Evolutionary conservation across 805 yeast genomes (phyloP), one percentile per base, ranked within the genome.

Genomic region (Lipomyces anomalus): DNA sequence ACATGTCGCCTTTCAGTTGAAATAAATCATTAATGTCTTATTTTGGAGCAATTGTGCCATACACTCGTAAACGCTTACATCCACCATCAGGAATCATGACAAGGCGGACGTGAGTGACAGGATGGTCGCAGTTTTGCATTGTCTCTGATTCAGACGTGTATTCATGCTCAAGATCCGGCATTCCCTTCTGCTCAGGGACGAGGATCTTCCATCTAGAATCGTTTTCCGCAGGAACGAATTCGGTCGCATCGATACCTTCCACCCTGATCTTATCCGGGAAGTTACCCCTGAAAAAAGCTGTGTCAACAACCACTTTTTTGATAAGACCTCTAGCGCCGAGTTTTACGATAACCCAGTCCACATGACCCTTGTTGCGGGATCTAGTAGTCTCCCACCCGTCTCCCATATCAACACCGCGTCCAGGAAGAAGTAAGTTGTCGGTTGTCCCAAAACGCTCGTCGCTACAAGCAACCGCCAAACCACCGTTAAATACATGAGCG

Each of bases 311-410:
- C 32, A 89, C 66, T 47, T 75, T 70, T 22, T 73, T 67, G 43
- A 87, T 71, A 35, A 57, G 52, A 13, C 71, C 71, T 3, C 86
- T 71, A 28, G 81, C 78, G 17, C 96, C 97, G 43, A 90, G 74
- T 57, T 82, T 78, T 47, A 90, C 75, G 42, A 86, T 76, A 2
- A 79, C 95, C 96, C 96, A 90, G 70, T 90, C 98, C 32, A 76
- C 79, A 63, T 90, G 97, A 36, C 85, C 88, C 3, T 80, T 76
- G 9, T 69, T 71, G 63, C 97, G 76, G 1, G 96, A 87, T 63
- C 98, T 78, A 58, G 77, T 78, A 21, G 98, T 90, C 64, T 90
- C 98, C 98, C 98, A 90, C 11, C 98, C 98, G 61, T 92, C 97
- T 41, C 92, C 79, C 97, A 90, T 90, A 65, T 90, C 96, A 58